Evolutionary conservation across 495 filamentous ascomycete species (phyloP), one percentile per base, ranked within the genome.

Genomic region (Neurospora africana): DNA sequence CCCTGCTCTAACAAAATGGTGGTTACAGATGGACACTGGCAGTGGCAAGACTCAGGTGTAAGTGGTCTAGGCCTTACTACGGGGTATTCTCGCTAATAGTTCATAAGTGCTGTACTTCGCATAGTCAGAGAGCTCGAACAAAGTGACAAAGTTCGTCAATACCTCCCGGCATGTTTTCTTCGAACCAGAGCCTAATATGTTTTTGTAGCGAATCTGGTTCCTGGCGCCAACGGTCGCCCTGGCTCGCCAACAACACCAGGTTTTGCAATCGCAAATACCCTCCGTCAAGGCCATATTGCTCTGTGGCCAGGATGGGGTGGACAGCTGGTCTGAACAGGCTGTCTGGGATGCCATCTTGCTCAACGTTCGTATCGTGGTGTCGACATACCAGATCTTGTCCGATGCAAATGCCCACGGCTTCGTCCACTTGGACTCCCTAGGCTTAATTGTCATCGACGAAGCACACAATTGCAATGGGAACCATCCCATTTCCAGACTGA

Each of bases 21-120:
- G 1, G 13, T 10, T 11, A 35, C 72, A 95, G 91, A 97, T 97
- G 94, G 93, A 95, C 76, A 97, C 94, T 0, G 94, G 94, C 2
- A 93, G 89, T 78, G 95, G 95, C 10, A 98, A 98, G 81, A 98
- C 95, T 3, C 90, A 92, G 71, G 89, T 97, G 93, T 94, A 89
- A 78, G 87, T 80, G 67, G n/a, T 27, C 21, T 8, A 7, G 44
- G 72, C 37, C 67, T 40, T 39, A 21, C 35, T 58, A 61, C 39
- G 38, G 40, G 21, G 61, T 74, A 68, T 72, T 76, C 35, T 65
- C 69, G 38, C 69, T 76, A 40, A 76, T 30, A 0, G 11, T 21
- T 27, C n/a, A 70, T 30, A 73, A 95, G 92, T 72, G 94, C 94
- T 37, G 81, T 95, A 9, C 82, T 93, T 69, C 90, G 95, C 38